phyloP scores from a whole-genome alignment of 1,284 basidiomycete genomes.

The Naganishia liquefaciens region DNA sequence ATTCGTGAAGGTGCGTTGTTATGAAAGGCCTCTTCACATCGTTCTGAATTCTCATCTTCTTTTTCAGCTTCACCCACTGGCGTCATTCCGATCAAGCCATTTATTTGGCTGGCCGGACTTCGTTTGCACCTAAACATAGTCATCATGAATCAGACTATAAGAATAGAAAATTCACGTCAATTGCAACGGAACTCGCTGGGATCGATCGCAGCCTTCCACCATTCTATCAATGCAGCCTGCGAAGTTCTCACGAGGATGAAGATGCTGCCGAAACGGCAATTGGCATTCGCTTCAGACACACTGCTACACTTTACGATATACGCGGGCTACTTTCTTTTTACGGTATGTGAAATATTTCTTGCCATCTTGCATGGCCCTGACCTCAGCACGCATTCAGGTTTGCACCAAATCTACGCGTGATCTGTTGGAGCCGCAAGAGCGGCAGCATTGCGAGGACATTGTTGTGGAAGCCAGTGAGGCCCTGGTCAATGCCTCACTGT shows the following conservation, averaged over 20 bases:
- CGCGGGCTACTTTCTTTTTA: constrained; percentile 44
- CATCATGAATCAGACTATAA: constrained; percentile 44
- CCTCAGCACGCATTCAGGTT: constrained; percentile 38
- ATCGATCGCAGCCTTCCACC: constrained; percentile 44
- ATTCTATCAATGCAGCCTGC: constrained; percentile 42
- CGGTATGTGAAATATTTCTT: constrained; percentile 29
- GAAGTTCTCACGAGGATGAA: constrained; percentile 41
- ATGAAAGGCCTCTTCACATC: background rate
- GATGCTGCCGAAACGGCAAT: constrained; percentile 39
- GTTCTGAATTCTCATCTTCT: background rate
- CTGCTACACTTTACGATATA: constrained; percentile 47
- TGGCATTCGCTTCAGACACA: constrained; percentile 45
- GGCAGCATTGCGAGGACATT: constrained; percentile 43
- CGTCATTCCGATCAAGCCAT: constrained; percentile 40
- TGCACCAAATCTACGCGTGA: constrained; percentile 40
- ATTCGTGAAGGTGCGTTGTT: constrained; percentile 41
- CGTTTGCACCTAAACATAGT: constrained; percentile 45
- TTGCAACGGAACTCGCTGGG: constrained; percentile 37
- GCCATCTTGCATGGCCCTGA: background rate
- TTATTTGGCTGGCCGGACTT: constrained; percentile 42
- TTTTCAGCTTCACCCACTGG: constrained; percentile 35
- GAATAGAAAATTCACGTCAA: constrained; percentile 40
- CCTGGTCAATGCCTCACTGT: constrained; percentile 40
- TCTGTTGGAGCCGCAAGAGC: constrained; percentile 35
- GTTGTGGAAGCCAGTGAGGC: constrained; percentile 42